phyloP scores from a whole-genome alignment of 2,329 filamentous ascomycete genomes.

The Aspergillus awamori region DNA sequence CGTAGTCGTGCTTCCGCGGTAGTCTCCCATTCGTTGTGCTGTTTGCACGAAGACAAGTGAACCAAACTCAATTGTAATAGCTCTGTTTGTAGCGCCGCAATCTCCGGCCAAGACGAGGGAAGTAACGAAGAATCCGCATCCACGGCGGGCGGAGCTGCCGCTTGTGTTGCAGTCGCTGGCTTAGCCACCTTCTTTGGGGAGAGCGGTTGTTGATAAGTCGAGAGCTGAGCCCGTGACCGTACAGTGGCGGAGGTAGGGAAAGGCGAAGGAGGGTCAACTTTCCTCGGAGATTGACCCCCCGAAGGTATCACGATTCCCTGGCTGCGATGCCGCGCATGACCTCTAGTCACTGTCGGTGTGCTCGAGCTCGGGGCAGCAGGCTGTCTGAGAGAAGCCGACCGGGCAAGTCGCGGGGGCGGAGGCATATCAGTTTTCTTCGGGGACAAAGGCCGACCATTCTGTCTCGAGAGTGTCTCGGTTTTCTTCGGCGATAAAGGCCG shows the following conservation, averaged over 20 bases:
- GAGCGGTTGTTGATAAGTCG: constrained; percentile 43
- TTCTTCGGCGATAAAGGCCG: constrained; percentile 27
- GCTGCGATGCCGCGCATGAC: constrained; percentile 41
- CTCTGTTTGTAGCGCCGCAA: constrained; percentile 45
- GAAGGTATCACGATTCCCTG: constrained; percentile 31
- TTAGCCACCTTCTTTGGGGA: constrained; percentile 42
- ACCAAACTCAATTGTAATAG: constrained; percentile 48
- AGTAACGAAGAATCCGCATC: constrained; percentile 27
- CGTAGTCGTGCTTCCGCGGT: constrained; percentile 34
- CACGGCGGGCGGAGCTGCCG: constrained; percentile 14
- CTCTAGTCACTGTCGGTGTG: constrained; percentile 19
- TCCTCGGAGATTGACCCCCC: constrained; percentile 16
- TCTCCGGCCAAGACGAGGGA: constrained; percentile 38
- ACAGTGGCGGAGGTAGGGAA: constrained; percentile 15
- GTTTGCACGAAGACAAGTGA: constrained; percentile 35
- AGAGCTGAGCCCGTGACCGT: constrained; percentile 35
- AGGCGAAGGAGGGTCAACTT: constrained; percentile 23
- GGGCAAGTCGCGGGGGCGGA: constrained; percentile 36
- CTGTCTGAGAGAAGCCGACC: constrained; percentile 44
- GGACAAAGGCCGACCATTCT: constrained; percentile 24
- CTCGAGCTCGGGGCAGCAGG: constrained; percentile 27
- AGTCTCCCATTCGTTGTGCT: constrained; percentile 35
- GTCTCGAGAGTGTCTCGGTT: constrained; percentile 9
- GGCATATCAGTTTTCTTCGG: constrained; percentile 38
- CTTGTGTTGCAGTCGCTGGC: constrained; percentile 25